Evolutionary conservation across 177 flowering plant species (phyloP).

Genomic region (Vitis hybrid): DNA sequence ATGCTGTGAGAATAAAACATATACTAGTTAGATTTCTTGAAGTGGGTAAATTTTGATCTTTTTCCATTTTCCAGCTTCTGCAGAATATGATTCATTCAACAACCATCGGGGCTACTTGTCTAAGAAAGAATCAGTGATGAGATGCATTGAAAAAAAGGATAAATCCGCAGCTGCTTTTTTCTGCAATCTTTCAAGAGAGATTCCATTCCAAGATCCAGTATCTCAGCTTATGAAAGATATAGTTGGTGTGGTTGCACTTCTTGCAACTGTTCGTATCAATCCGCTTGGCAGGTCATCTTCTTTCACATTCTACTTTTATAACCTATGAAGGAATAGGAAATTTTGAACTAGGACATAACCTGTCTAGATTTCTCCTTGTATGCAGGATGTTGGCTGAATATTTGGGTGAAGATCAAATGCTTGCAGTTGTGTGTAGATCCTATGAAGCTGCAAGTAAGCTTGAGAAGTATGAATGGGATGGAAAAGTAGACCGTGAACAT

Average conservation of each 20-base stretch:
- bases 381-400: constrained; percentile 58
- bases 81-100: constrained; percentile 12
- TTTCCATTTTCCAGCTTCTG: constrained; percentile 25
- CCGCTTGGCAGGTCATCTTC: constrained; percentile 46
- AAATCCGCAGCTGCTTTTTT: constrained; percentile 48
- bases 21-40: too few species aligned
- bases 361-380: neutral
- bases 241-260: constrained; percentile 64
- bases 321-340: neutral
- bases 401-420: constrained; percentile 73
- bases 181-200: constrained; percentile 22
- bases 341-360: neutral
- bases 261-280: constrained; percentile 44
- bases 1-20: neutral
- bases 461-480: constrained; percentile 33
- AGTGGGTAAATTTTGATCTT: too few species aligned
- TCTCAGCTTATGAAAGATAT: constrained; percentile 28
- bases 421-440: constrained; percentile 62
- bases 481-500: constrained; percentile 22
- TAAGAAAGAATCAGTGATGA: constrained; percentile 34
- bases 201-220: constrained; percentile 8
- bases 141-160: constrained; percentile 30
- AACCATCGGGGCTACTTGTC: constrained; percentile 5
- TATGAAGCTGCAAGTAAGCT: constrained; percentile 35
- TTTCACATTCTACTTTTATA: neutral